These are phyloP conservation scores for Batkoa obscura DNA, from an alignment of 371 early-diverging fungal species.

Conservation along the genomic window DNA sequence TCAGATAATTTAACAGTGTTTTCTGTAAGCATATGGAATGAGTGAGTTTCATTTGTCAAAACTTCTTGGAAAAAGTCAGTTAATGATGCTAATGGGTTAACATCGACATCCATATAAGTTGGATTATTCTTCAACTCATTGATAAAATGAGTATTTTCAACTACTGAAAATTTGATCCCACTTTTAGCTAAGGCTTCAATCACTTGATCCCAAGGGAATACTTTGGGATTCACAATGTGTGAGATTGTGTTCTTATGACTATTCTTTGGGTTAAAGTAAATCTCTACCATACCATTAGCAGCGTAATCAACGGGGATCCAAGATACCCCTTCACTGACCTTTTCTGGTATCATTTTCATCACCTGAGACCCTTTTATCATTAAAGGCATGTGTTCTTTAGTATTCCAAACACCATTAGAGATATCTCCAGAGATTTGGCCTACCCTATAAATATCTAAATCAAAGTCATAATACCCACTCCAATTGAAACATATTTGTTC, in stretches of 20 bases:
- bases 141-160: background rate
- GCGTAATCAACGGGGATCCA: constrained; percentile 7
- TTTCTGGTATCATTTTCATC: background rate
- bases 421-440: constrained; percentile 22
- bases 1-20: background rate
- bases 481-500: constrained; percentile 16
- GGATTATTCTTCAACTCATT: background rate
- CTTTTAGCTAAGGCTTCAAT: background rate
- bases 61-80: background rate
- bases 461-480: constrained; percentile 15
- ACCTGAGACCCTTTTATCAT: background rate
- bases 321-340: background rate
- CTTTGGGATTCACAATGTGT: background rate
- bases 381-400: constrained; percentile 17
- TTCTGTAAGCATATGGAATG: background rate
- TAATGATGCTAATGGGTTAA: constrained; percentile 3
- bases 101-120: background rate
- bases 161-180: background rate
- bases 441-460: constrained; percentile 16
- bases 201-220: background rate
- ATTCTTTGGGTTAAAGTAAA: background rate
- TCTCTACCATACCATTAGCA: background rate
- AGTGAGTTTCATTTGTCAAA: background rate
- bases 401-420: constrained; percentile 20
- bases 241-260: background rate